A percentile compares a stretch with the other conserved stretches of the same genome.
Conservation (phyloP, 148 eudicot genomes). For the Camellia granthamiana region DNA sequence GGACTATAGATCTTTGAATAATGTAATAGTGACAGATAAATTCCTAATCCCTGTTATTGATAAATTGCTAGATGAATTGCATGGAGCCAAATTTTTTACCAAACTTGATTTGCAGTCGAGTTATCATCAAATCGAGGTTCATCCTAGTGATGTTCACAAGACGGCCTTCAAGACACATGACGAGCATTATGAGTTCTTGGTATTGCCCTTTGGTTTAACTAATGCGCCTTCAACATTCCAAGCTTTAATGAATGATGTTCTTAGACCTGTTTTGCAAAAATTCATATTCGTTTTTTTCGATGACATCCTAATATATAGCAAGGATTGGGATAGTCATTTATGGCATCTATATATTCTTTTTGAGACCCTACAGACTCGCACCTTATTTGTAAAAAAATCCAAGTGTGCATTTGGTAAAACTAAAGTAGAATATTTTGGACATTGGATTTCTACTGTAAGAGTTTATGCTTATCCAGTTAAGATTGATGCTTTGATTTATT, state of each 20-base stretch:
- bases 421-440: background rate
- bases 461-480: background rate
- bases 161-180: background rate
- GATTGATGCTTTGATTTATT: background rate
- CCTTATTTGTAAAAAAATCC: background rate
- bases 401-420: background rate
- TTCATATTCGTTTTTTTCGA: constrained; percentile 1
- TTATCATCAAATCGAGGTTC: background rate
- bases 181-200: background rate
- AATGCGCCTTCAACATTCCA: background rate
- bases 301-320: background rate
- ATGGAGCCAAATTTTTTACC: background rate
- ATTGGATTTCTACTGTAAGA: background rate
- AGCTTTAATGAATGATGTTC: background rate
- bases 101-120: background rate
- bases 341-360: background rate
- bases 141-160: background rate
- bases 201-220: constrained; percentile 1
- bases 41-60: background rate
- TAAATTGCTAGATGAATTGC: background rate
- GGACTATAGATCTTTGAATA: background rate
- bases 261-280: background rate
- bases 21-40: background rate
- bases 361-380: no score
- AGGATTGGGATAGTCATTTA: background rate